Conservation (phyloP, 306 rosid species). For the Quercus parvula region DNA sequence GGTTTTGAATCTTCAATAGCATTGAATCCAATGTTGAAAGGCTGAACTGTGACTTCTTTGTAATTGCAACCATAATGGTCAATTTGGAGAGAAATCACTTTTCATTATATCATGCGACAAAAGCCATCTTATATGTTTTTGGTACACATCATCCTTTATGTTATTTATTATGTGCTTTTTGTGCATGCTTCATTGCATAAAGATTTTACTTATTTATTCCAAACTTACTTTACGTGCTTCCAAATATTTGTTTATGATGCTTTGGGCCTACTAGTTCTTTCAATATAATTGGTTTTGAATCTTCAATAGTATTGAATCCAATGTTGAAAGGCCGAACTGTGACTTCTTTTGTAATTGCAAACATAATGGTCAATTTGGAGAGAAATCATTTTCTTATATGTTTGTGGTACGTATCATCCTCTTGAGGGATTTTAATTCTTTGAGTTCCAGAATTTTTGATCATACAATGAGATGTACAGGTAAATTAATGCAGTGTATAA, state of each 20-base stretch:
- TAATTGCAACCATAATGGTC: background rate
- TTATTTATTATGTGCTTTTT: too few relatives aligned
- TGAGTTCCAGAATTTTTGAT: background rate
- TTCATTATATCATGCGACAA: background rate
- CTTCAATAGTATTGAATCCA: background rate
- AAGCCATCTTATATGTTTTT: background rate
- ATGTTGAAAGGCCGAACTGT: background rate
- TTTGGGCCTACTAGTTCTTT: too few relatives aligned
- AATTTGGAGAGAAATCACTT: background rate
- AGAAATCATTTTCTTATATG: background rate
- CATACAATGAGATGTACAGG: too few relatives aligned
- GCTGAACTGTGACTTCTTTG: background rate
- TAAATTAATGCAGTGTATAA: too few relatives aligned
- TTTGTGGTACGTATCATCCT: too few relatives aligned
- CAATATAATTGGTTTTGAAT: background rate
- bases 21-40: background rate
- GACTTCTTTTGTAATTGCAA: background rate
- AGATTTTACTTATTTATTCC: background rate
- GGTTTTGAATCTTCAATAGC: background rate
- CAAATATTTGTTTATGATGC: background rate
- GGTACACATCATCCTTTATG: too few relatives aligned
- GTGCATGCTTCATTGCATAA: background rate
- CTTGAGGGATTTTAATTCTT: background rate
- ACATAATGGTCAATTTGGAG: background rate
- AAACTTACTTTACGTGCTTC: background rate